A percentile compares a stretch with the other conserved stretches of the same genome.
These are phyloP conservation scores for Rhizopogon vulgaris DNA, from an alignment of 768 basidiomycete genomes.

Conservation along the genomic window DNA sequence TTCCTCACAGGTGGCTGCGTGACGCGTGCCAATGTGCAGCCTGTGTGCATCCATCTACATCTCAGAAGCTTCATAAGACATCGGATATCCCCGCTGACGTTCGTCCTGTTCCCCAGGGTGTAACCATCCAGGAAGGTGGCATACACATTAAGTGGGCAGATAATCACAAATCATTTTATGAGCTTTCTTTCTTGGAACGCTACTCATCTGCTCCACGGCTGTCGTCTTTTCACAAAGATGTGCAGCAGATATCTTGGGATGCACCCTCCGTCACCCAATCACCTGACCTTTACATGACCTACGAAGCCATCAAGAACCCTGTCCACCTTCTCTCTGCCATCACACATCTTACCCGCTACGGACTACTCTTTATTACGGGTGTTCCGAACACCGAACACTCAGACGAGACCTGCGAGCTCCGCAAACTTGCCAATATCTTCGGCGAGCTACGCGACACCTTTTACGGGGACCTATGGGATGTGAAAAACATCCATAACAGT, in stretches of 20 bases:
- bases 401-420: constrained; percentile 59
- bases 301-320: constrained; percentile 41
- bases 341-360: constrained; percentile 63
- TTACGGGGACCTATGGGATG: constrained; percentile 88
- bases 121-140: constrained; percentile 37
- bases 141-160: constrained; percentile 51
- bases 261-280: constrained; percentile 28
- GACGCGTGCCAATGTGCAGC: constrained; percentile 73
- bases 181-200: constrained; percentile 39
- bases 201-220: constrained; percentile 36
- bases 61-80: constrained; percentile 69
- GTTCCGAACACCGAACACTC: constrained; percentile 62
- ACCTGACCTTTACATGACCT: constrained; percentile 48
- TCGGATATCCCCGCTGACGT: constrained; percentile 56
- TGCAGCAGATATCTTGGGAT: constrained; percentile 40
- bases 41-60: constrained; percentile 73
- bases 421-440: constrained; percentile 57
- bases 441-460: constrained; percentile 82
- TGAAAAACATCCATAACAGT: constrained; percentile 66
- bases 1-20: constrained; percentile 75
- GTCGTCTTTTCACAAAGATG: constrained; percentile 39
- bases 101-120: constrained; percentile 35
- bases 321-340: constrained; percentile 52
- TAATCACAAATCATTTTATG: constrained; percentile 54
- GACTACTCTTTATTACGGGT: constrained; percentile 64